Evolutionary conservation across 257 asterid genomes (phyloP), one percentile per base, ranked within the genome.

Genomic region (Solanum paucissectum): DNA sequence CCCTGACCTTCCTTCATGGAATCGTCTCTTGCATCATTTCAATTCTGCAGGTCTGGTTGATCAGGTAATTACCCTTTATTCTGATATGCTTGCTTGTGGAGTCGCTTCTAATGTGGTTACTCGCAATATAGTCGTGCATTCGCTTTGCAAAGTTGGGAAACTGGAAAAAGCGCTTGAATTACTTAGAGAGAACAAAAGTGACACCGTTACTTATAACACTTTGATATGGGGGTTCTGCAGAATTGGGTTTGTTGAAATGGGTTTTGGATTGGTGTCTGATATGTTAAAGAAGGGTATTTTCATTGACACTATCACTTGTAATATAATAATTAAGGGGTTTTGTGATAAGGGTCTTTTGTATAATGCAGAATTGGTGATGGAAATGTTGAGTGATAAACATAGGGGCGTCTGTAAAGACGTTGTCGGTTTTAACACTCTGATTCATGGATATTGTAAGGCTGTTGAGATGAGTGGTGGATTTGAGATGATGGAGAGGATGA

Each of bases 221-320:
- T 92, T 95, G 21, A 95, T 97, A 86, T 95, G 99, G 99, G 98
- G 98, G 5, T 92, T 95, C 34, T 97, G 98, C 88, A 91, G 89
- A 88, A 88, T 86, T 49, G 96, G 98, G 72, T 75, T 37, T 87
- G 95, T 90, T 62, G 94, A 91, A 76, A 66, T 86, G 86, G 98
- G 98, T 11, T 91, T 95, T 79, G 98, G 96, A 8, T 89, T 95
- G 93, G 96, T 94, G 58, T 91, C 98, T 79, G 96, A 94, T 86
- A 95, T 95, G 98, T 91, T 95, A 62, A 97, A 94, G 88, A 93
- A 86, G 85, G 91, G 94, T 76, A 55, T 94, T 83, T 9, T 84
- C 46, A 68, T 79, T 88, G 98, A 95, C 88, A 89, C 85, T 86
- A 91, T 95, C 89, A 95, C 98, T 85, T 92, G 94, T 91, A 97